These are phyloP conservation scores for Neonectria neomacrospora DNA, from an alignment of 2,329 filamentous ascomycete species.

Conservation along the genomic window DNA sequence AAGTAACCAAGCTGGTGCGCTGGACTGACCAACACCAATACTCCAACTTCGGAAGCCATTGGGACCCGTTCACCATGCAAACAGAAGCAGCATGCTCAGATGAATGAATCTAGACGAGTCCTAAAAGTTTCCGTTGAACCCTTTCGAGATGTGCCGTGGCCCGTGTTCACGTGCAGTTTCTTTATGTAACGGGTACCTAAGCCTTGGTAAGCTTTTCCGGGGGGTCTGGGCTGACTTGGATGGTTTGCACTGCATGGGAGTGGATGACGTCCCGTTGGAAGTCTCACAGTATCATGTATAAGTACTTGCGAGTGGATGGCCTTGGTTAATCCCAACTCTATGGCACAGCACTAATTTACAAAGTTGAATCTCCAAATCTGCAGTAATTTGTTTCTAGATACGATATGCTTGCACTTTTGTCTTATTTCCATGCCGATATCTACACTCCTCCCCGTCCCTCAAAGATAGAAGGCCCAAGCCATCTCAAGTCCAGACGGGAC, in stretches of 20 bases:
- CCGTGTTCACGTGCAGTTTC: background rate
- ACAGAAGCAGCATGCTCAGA: background rate
- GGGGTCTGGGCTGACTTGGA: background rate
- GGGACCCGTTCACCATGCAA: too few species aligned
- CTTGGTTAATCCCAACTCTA: background rate
- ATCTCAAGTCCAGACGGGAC: background rate
- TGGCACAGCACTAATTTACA: background rate
- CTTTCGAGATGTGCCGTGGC: background rate
- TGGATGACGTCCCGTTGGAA: background rate
- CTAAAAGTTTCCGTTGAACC: background rate
- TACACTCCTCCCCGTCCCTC: too few species aligned
- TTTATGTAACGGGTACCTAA: background rate
- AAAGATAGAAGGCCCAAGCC: background rate
- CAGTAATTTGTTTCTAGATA: background rate
- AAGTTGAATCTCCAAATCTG: background rate
- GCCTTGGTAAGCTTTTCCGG: background rate
- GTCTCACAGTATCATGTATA: background rate
- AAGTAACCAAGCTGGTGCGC: background rate
- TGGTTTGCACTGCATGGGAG: constrained; percentile 2
- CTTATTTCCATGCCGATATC: background rate
- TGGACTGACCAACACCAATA: background rate
- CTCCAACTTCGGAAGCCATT: background rate
- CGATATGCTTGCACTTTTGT: too few species aligned
- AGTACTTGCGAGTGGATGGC: background rate
- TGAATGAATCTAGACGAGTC: background rate